Evolutionary conservation across 257 asterid genomes (phyloP).

Genomic region (Coffea canephora): DNA sequence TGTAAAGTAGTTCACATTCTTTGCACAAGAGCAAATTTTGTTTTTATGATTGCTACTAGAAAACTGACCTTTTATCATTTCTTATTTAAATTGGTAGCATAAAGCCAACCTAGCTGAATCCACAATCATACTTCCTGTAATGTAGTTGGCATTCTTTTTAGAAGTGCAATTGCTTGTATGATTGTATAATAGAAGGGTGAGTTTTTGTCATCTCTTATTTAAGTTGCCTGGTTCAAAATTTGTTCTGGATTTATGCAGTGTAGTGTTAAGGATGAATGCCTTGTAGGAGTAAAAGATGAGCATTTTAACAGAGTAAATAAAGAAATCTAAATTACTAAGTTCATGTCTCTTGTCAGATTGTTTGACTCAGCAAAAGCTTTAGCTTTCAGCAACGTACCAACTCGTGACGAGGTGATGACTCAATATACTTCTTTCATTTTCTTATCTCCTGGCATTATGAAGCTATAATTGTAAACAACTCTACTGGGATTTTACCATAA

Average conservation of each 20-base stretch:
- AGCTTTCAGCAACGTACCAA: conserved; percentile 67
- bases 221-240: not conserved
- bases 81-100: not conserved
- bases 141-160: not conserved
- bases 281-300: not conserved
- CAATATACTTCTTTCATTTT: not conserved
- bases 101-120: not conserved
- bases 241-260: not conserved
- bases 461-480: conserved; percentile 8
- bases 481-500: not conserved
- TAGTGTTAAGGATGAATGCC: not conserved
- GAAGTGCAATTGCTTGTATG: not conserved
- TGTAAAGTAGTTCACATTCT: not conserved
- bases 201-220: not conserved
- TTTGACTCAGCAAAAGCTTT: conserved; percentile 91
- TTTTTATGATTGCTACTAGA: no score
- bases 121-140: not conserved
- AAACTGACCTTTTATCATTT: no score
- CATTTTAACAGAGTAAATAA: not conserved
- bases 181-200: not conserved
- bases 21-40: no score
- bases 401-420: conserved; percentile 58
- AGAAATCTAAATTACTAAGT: not conserved
- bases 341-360: conserved; percentile 45
- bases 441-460: conserved; percentile 6